phyloP scores from a whole-genome alignment of 805 yeast genomes.

The Ogataea parapolymorpha region DNA sequence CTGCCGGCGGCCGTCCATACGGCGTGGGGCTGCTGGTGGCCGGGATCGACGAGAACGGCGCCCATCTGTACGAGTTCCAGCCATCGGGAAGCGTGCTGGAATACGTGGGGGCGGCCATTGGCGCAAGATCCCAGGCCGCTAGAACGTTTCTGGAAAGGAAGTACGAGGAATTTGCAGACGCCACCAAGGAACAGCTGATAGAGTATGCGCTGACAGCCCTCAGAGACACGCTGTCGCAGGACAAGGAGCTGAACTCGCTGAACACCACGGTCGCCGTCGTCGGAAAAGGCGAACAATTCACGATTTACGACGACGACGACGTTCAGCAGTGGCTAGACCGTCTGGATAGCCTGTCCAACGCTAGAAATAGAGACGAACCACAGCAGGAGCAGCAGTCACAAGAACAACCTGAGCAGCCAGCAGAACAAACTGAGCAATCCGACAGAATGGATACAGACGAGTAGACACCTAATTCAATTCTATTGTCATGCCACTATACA shows the following conservation, averaged over 20 bases:
- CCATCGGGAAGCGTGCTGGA: conserved; percentile 94
- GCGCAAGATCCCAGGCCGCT: conserved; percentile 98
- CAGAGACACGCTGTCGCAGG: conserved; percentile 92
- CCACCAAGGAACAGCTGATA: conserved; percentile 68
- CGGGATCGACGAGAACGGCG: conserved; percentile 91
- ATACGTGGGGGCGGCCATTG: conserved; percentile 91
- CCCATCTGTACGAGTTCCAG: conserved; percentile 91
- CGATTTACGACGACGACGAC: conserved; percentile 79
- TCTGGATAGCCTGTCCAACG: conserved; percentile 62
- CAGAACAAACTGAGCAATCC: neutral
- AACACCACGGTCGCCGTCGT: conserved; percentile 92
- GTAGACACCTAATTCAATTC: conserved; percentile 2
- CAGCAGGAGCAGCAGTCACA: conserved; percentile 29
- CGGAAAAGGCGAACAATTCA: conserved; percentile 70
- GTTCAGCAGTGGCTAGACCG: conserved; percentile 81
- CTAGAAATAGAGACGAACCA: conserved; percentile 44
- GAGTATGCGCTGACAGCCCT: conserved; percentile 85
- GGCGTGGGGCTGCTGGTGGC: conserved; percentile 93
- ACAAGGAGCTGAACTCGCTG: conserved; percentile 77
- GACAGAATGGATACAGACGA: conserved; percentile 38
- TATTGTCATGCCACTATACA: conserved; percentile 48
- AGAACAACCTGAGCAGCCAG: conserved; percentile 7
- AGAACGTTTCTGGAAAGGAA: conserved; percentile 92
- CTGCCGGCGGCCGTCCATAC: conserved; percentile 94
- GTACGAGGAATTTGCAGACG: conserved; percentile 60